A percentile compares a stretch with the other conserved stretches of the same genome.
Conservation (phyloP, 306 rosid genomes). For the Dalbergia cochinchinensis region DNA sequence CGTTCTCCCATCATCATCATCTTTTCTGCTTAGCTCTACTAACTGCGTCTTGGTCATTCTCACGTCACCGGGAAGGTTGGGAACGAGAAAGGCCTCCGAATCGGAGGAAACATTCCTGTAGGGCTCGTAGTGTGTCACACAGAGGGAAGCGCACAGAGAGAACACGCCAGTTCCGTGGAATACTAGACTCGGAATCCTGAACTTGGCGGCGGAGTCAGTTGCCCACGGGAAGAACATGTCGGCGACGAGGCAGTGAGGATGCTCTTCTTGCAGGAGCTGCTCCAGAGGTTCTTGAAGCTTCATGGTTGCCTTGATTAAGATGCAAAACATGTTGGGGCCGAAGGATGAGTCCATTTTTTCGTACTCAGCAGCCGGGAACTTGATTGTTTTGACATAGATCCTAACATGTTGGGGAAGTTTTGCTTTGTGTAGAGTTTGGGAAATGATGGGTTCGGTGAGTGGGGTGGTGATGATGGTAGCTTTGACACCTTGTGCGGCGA, state of each 20-base stretch:
- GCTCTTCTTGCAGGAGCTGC: constrained; percentile 44
- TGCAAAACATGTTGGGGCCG: constrained; percentile 9
- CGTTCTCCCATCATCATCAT: background rate
- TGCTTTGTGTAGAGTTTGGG: constrained; percentile 45
- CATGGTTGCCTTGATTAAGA: constrained; percentile 43
- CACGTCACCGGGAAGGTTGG: constrained; percentile 60
- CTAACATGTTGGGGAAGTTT: background rate
- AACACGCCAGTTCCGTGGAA: constrained; percentile 64
- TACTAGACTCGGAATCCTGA: constrained; percentile 61
- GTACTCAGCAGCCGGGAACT: constrained; percentile 48
- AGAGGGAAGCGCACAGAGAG: constrained; percentile 46
- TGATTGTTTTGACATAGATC: constrained; percentile 33
- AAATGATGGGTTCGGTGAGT: constrained; percentile 37
- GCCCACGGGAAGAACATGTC: constrained; percentile 64
- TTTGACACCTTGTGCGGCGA: constrained; percentile 36
- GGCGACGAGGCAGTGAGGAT: constrained; percentile 60
- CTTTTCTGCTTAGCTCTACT: background rate
- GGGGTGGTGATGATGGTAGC: constrained; percentile 48
- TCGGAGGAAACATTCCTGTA: constrained; percentile 51
- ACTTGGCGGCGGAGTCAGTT: constrained; percentile 56
- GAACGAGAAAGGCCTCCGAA: constrained; percentile 57
- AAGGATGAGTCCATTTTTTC: constrained; percentile 46
- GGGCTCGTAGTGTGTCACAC: constrained; percentile 52
- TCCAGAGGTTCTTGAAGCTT: constrained; percentile 55
- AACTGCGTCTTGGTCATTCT: constrained; percentile 51